Evolutionary conservation across 1,284 basidiomycete species (phyloP).

Genomic region (Spongispora temasekensis): DNA sequence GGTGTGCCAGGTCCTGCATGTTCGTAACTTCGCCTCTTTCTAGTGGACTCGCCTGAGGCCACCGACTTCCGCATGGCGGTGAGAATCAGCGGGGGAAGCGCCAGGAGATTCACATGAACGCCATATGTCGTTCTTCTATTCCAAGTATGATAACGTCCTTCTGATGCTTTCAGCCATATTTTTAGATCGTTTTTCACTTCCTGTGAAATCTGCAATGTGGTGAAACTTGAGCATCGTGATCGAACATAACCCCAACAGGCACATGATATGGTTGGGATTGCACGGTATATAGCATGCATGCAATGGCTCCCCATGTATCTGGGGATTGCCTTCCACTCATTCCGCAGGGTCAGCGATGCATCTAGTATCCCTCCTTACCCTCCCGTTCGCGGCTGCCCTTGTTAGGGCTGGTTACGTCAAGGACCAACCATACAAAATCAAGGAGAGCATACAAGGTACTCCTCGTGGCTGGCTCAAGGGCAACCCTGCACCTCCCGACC

Average conservation of each 20-base stretch:
- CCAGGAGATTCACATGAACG: not conserved
- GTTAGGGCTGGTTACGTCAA: constrained; percentile 5
- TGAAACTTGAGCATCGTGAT: not conserved
- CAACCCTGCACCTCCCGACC: constrained; percentile 11
- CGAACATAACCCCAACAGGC: not conserved
- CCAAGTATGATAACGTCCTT: not conserved
- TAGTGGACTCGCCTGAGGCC: not conserved
- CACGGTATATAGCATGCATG: constrained; percentile 10
- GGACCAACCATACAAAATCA: constrained; percentile 13
- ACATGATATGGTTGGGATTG: not conserved
- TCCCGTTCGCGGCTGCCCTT: constrained; percentile 4
- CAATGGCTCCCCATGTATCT: not conserved
- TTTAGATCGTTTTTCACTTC: not conserved
- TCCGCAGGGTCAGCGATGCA: constrained; percentile 6
- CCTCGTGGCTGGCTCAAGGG: constrained; percentile 21
- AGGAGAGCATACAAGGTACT: constrained; percentile 20
- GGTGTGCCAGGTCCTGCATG: not conserved
- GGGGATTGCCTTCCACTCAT: not conserved
- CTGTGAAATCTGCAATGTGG: not conserved
- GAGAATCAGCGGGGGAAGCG: not conserved
- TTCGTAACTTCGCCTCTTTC: not conserved
- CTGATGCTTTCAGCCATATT: not conserved
- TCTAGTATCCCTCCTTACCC: constrained; percentile 5
- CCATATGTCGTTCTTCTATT: constrained; percentile 10
- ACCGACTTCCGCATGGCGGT: not conserved